A percentile compares a stretch with the other conserved stretches of the same genome.
Conservation (phyloP, 1,139 yeast species). For the Hanseniaspora uvarum region DNA sequence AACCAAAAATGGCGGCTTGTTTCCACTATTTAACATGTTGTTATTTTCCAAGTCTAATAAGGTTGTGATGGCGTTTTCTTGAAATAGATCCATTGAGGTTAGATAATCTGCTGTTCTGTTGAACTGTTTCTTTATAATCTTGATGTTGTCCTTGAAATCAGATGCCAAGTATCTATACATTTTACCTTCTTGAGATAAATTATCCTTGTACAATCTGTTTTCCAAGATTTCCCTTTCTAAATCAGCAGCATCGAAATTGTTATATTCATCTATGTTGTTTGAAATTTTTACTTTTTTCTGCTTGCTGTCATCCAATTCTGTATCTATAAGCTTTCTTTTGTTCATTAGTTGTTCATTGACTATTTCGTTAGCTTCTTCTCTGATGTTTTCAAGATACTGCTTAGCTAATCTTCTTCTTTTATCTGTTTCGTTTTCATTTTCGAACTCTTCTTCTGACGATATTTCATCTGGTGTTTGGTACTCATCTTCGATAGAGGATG, state of each 20-base stretch:
- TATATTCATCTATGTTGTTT: conserved; percentile 35
- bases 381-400: conserved; percentile 74
- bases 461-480: conserved; percentile 39
- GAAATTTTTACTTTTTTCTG: not conserved
- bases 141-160: conserved; percentile 31
- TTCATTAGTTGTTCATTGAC: conserved; percentile 22
- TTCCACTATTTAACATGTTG: conserved; percentile 21
- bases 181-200: conserved; percentile 78
- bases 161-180: conserved; percentile 60
- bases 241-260: conserved; percentile 83
- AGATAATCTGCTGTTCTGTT: conserved; percentile 35
- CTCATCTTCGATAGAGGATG: conserved; percentile 24
- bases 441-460: conserved; percentile 61
- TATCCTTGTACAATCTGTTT: conserved; percentile 72
- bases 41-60: conserved; percentile 24
- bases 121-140: conserved; percentile 38
- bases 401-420: conserved; percentile 89
- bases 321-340: conserved; percentile 16
- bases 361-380: conserved; percentile 43
- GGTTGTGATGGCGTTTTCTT: conserved; percentile 15
- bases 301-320: conserved; percentile 19
- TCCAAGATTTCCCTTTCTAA: conserved; percentile 78
- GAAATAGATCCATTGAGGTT: conserved; percentile 31
- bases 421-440: conserved; percentile 76
- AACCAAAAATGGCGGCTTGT: conserved; percentile 43